Base-by-base conservation (phyloP, 2,329 filamentous ascomycete species). In the Dactylellina parvicollis region DNA sequence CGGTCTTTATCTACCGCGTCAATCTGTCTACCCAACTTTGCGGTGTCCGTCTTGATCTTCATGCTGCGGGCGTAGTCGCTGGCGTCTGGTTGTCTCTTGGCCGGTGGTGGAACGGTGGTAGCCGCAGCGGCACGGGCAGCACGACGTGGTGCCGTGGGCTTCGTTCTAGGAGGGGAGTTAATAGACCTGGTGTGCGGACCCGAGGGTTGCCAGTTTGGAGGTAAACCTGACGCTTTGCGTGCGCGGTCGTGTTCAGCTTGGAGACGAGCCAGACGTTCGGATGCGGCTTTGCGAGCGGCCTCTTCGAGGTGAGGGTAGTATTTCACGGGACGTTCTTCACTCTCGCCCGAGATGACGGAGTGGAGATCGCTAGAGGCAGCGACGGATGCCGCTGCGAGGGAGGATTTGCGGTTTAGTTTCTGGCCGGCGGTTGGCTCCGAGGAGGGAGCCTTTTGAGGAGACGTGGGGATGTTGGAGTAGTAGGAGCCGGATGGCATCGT, bases 221-320 rank as follows among this genome's bases (percentile, higher is more conserved):
- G 62, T 7, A 74, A 49, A 34, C 70, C 70, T 2, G 64, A 69
- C 4, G 55, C 70, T 40, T 69, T 67, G 24, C 70, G 62, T 47
- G 61, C 62, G 8, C 47, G 47, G 36, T 74, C 70, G 57, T 74
- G 70, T 28, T 74, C 70, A 14, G 61, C 70, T 34, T 67, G 62
- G 10, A 74, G 40, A 42, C 62, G 62, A 16, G 62, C 55, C 14
- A 74, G 44, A 24, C 70, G 70, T 20, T 74, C 61, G 1, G 70
- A 55, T 2, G 70, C 70, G 50, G 61, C 62, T 47, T 74, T 74
- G 1, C 70, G 47, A 55, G 70, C 70, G 7, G 70, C 70, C 62
- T 74, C 70, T 47, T 74, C 70, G n/a, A 74, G 70, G 28, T 74
- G 56, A 22, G 61, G 70, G 40, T 69, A 74, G 50, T 74, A 74